Evolutionary conservation across 2,329 filamentous ascomycete genomes (phyloP).

Genomic region (Microsporum ferrugineum): DNA sequence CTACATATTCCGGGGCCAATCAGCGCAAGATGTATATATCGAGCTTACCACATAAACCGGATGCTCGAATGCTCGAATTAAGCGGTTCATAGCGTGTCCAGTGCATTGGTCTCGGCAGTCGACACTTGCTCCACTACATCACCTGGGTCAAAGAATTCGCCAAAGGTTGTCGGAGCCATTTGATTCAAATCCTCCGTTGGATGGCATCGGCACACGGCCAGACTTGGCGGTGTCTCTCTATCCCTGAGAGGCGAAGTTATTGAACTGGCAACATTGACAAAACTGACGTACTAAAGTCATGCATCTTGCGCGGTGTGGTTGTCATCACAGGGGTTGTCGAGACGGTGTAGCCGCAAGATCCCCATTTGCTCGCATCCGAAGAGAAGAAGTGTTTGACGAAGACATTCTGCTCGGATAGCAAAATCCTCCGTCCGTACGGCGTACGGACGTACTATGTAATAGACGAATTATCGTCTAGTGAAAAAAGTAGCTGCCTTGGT

Average conservation of each 20-base stretch:
- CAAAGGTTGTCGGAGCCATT: constrained; percentile 3
- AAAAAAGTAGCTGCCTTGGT: too few species aligned
- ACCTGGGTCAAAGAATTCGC: not conserved
- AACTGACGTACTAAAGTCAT: too few species aligned
- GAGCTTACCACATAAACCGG: not conserved
- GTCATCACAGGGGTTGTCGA: not conserved
- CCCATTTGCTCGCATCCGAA: not conserved
- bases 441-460: too few species aligned
- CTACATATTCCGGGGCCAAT: not conserved
- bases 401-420: not conserved
- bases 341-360: not conserved
- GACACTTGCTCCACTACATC: not conserved
- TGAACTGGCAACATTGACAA: not conserved
- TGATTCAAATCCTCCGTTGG: not conserved
- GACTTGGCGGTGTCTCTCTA: not conserved
- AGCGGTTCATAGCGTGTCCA: not conserved
- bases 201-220: not conserved
- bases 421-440: too few species aligned
- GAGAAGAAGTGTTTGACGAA: not conserved
- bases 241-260: not conserved
- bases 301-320: not conserved
- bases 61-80: not conserved
- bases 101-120: not conserved
- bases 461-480: too few species aligned
- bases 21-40: not conserved